phyloP scores from a whole-genome alignment of 129 eudicot genomes.

The Flaveria trinervia region DNA sequence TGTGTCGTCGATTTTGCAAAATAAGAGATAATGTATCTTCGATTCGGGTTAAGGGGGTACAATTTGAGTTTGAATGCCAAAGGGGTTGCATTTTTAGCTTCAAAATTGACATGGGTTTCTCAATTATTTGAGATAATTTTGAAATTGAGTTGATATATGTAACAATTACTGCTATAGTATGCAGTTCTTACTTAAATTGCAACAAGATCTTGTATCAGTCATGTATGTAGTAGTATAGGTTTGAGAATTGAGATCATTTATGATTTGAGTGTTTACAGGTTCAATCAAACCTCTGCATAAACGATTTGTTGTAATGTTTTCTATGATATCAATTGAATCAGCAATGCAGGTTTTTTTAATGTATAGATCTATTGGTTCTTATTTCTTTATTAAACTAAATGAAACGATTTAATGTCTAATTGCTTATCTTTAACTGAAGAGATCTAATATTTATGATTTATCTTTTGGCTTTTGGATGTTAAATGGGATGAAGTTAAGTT shows the following conservation, averaged over 20 bases:
- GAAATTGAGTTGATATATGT: slow-evolving; percentile 2
- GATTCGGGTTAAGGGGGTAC: too few species aligned
- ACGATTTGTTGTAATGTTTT: neutral
- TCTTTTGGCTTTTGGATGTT: slow-evolving; percentile 4
- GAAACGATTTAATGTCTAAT: too few species aligned
- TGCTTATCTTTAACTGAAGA: neutral
- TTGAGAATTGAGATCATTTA: slow-evolving; percentile 25
- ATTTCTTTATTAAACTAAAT: neutral
- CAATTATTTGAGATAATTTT: neutral
- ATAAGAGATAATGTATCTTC: neutral
- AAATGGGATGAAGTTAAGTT: neutral
- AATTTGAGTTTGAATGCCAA: neutral
- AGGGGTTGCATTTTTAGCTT: slow-evolving; percentile 6
- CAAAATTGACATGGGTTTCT: neutral
- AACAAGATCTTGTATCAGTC: neutral
- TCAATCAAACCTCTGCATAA: slow-evolving; percentile 14
- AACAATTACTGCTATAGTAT: neutral
- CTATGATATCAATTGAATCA: slow-evolving; percentile 12
- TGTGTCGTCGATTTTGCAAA: slow-evolving; percentile 18
- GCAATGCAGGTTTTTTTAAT: neutral
- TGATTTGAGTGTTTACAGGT: slow-evolving; percentile 17
- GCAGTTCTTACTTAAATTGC: neutral
- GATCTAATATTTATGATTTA: neutral
- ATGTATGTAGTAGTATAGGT: neutral
- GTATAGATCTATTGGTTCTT: neutral